These are phyloP conservation scores for Aspergillus ochraceus DNA, from an alignment of 2,329 filamentous ascomycete species.

Conservation along the genomic window DNA sequence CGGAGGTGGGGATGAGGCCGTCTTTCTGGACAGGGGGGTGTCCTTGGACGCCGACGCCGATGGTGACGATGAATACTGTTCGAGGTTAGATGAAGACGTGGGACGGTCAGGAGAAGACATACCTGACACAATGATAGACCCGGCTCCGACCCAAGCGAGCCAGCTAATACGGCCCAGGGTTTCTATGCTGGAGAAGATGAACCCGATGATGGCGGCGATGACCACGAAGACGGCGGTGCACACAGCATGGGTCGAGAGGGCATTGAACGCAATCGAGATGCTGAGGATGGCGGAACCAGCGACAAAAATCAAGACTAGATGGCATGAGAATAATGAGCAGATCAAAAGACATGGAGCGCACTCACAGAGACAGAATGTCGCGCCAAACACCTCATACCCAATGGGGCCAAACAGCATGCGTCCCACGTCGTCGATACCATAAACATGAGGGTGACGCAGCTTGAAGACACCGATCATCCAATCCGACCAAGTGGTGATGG, in stretches of 20 bases:
- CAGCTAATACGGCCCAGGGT: slow-evolving; percentile 33
- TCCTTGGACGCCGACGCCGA: slow-evolving; percentile 33
- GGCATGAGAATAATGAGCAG: not conserved
- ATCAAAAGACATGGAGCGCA: not conserved
- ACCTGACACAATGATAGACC: not conserved
- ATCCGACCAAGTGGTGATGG: slow-evolving; percentile 49
- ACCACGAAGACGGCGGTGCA: slow-evolving; percentile 24
- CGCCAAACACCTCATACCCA: slow-evolving; percentile 50
- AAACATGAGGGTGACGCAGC: slow-evolving; percentile 53
- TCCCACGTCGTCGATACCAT: slow-evolving; percentile 58
- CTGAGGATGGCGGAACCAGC: slow-evolving; percentile 44
- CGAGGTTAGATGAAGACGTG: not conserved
- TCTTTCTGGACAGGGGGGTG: slow-evolving; percentile 32
- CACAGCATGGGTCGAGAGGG: slow-evolving; percentile 38
- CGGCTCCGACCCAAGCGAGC: slow-evolving; percentile 34
- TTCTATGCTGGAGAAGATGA: slow-evolving; percentile 30
- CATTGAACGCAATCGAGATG: slow-evolving; percentile 42
- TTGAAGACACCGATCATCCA: slow-evolving; percentile 53
- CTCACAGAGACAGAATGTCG: slow-evolving; percentile 12
- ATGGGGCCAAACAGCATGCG: slow-evolving; percentile 54
- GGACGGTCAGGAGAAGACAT: not conserved
- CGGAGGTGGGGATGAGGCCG: slow-evolving; percentile 25
- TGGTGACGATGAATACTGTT: slow-evolving; percentile 24
- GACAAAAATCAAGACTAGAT: slow-evolving; percentile 33
- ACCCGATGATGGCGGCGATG: slow-evolving; percentile 21